A percentile compares a stretch with the other conserved stretches of the same genome.
These are phyloP conservation scores for Ramalina intermedia DNA, from an alignment of 495 filamentous ascomycete genomes.

Conservation along the genomic window DNA sequence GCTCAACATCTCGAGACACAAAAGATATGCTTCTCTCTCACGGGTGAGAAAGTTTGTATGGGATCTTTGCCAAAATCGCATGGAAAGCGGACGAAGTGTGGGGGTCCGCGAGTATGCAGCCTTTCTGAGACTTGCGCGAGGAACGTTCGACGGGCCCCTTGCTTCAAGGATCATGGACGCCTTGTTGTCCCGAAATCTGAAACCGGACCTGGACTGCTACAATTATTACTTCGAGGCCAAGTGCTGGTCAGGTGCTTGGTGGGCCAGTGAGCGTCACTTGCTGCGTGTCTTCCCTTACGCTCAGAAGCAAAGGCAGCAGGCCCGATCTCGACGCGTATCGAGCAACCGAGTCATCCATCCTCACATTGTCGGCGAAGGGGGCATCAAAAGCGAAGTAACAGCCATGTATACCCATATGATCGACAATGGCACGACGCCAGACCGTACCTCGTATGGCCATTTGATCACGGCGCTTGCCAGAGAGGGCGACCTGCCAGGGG, in stretches of 20 bases:
- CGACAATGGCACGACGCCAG: slow-evolving; percentile 24
- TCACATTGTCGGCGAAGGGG: slow-evolving; percentile 20
- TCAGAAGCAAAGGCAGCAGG: neutral
- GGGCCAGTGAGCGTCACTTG: slow-evolving; percentile 24
- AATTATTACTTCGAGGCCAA: slow-evolving; percentile 39
- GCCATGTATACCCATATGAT: slow-evolving; percentile 38
- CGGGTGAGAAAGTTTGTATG: neutral
- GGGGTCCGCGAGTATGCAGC: slow-evolving; percentile 2
- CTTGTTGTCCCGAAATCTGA: slow-evolving; percentile 25
- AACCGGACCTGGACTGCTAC: slow-evolving; percentile 40
- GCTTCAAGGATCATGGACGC: slow-evolving; percentile 38
- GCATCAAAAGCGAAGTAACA: slow-evolving; percentile 24
- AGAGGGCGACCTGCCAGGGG: slow-evolving; percentile 34
- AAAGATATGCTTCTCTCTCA: neutral
- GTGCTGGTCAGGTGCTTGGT: slow-evolving; percentile 27
- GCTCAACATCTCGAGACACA: neutral
- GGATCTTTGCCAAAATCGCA: slow-evolving; percentile 1
- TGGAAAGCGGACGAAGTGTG: neutral
- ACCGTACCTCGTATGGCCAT: slow-evolving; percentile 42
- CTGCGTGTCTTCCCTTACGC: slow-evolving; percentile 26
- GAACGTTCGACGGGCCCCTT: slow-evolving; percentile 21
- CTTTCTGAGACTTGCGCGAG: slow-evolving; percentile 3
- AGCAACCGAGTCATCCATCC: slow-evolving; percentile 16
- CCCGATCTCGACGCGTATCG: slow-evolving; percentile 8
- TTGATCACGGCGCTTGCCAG: slow-evolving; percentile 41